A percentile compares a stretch with the other conserved stretches of the same genome.
Evolutionary conservation across 225 moss, liverwort and hornwort species (phyloP).

Genomic region (Bryoerythrophyllum caledonicum): DNA sequence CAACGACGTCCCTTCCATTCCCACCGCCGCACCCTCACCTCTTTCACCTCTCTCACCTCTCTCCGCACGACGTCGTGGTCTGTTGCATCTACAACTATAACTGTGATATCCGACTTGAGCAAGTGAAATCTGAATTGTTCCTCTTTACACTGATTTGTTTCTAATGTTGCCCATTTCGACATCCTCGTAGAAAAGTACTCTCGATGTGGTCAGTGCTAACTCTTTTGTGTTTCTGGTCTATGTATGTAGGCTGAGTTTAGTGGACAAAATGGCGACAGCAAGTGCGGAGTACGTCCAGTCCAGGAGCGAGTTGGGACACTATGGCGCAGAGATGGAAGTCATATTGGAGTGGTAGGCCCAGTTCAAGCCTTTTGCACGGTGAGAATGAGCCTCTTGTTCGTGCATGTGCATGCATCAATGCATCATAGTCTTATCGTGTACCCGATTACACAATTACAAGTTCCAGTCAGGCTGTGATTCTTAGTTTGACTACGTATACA

Average conservation of each 20-base stretch:
- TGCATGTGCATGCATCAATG: conserved; percentile 35
- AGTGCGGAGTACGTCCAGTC: conserved; percentile 34
- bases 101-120: conserved; percentile 66
- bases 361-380: conserved; percentile 43
- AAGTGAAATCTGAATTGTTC: neutral
- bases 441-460: too few species aligned
- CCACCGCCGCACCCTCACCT: too few species aligned
- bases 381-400: conserved; percentile 75
- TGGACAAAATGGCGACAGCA: conserved; percentile 76
- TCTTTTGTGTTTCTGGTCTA: conserved; percentile 7
- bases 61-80: too few species aligned
- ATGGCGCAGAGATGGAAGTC: conserved; percentile 64
- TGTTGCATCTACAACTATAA: too few species aligned
- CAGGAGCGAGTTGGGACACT: conserved; percentile 55
- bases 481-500: too few species aligned
- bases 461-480: neutral
- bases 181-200: neutral
- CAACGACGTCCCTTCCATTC: too few species aligned
- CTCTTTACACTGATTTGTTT: neutral
- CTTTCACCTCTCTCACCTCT: too few species aligned
- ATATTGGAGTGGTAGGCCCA: conserved; percentile 67
- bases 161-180: neutral
- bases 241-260: conserved; percentile 78
- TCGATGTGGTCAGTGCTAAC: neutral
- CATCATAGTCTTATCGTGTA: neutral